Base-by-base conservation (phyloP, 1,284 basidiomycete species). In the Volvariella surrecta region DNA sequence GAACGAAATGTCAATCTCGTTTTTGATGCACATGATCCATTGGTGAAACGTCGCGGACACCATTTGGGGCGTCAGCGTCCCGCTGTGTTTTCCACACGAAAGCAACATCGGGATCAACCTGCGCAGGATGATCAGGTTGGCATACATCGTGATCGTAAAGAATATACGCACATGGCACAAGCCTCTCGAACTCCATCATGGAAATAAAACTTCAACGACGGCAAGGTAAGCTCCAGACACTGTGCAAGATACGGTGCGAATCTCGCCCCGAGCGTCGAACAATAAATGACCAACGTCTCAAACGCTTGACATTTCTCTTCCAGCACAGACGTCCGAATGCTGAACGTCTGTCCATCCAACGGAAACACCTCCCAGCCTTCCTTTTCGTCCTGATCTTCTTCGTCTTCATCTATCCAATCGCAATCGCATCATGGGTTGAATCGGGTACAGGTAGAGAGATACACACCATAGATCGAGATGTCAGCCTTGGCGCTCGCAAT, bases 231-330 rank as follows among this genome's bases (percentile, higher is more conserved):
- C 55, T 86, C 80, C 28, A 92, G 72, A 8, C 72, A 74, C 53
- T 81, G 79, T 7, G 73, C 58, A 1, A 91, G 64, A 54, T 83
- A 92, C 0, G 85, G 87, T 0, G 78, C 81, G 53, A 89, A 89
- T 2, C 71, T 69, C 1, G 71, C 67, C 0, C 76, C 74, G 6
- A 91, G 71, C 6, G 83, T 80, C 31, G 77, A 80, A 48, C 79
- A 83, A 54, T 90, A 88, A 15, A 87, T 82, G 3, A 89, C 76
- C 11, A 93, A 70, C 28, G 85, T 89, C 52, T 89, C 84, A 52
- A 90, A 89, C 2, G 89, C 88, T 53, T 88, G 82, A 45, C 87
- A 86, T 58, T 92, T 91, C 52, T 92, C 89, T 53, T 89, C 87
- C 50, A 91, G 79, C 2, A 79, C 79, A 0, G 84, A 80, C 1